Percentiles rank a stretch among this genome's conserved stretches.
Conservation (phyloP, 495 filamentous ascomycete genomes). For the Aspergillus conjunctus region DNA sequence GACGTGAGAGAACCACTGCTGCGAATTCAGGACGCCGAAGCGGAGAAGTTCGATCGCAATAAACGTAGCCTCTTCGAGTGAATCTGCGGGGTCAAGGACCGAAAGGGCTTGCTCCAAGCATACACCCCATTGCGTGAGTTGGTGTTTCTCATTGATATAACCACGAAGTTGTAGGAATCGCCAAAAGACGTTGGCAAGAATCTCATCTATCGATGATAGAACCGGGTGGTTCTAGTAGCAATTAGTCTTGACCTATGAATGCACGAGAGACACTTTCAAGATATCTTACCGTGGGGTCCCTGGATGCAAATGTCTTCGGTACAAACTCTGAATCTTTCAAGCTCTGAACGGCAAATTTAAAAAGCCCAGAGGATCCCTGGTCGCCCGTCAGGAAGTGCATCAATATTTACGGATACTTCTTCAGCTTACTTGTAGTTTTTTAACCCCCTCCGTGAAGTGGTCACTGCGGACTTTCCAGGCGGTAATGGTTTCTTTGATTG, state of each 20-base stretch:
- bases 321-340: slow-evolving; percentile 67
- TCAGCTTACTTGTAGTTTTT: slow-evolving; percentile 40
- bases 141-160: slow-evolving; percentile 78
- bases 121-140: slow-evolving; percentile 81
- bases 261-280: not conserved
- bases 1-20: slow-evolving; percentile 57
- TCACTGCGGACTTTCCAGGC: slow-evolving; percentile 73
- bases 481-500: slow-evolving; percentile 60
- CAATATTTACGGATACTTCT: not conserved
- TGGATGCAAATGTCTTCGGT: slow-evolving; percentile 58
- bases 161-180: slow-evolving; percentile 86
- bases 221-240: slow-evolving; percentile 22
- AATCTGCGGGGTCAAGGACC: slow-evolving; percentile 55
- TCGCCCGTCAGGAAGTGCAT: slow-evolving; percentile 5
- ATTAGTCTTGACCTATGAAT: slow-evolving; percentile 5
- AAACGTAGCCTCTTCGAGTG: slow-evolving; percentile 65
- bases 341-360: slow-evolving; percentile 53
- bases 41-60: slow-evolving; percentile 79
- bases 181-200: slow-evolving; percentile 78
- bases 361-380: slow-evolving; percentile 36
- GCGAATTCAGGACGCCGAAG: slow-evolving; percentile 72
- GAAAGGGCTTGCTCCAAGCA: slow-evolving; percentile 70
- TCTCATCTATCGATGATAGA: slow-evolving; percentile 62
- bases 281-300: slow-evolving; percentile 40
- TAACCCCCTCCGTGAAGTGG: slow-evolving; percentile 46